phyloP scores from a whole-genome alignment of 345 rosid genomes.

The Corymbia maculata region DNA sequence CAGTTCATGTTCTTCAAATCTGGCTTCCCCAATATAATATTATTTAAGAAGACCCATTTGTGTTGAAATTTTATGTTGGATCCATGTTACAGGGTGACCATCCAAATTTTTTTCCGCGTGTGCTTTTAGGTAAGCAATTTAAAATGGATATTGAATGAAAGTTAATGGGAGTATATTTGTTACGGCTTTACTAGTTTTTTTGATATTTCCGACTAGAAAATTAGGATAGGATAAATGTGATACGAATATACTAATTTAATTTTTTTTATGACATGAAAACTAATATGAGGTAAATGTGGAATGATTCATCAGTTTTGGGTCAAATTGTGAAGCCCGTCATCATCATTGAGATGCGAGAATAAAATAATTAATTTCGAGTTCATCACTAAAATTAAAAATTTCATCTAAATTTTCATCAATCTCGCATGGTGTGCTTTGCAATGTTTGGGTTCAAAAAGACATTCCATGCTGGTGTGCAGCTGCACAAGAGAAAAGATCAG shows the following conservation, averaged over 20 bases:
- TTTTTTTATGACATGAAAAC: accelerated
- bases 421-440: background rate
- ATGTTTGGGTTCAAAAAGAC: background rate
- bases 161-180: accelerated
- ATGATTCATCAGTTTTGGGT: accelerated
- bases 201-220: too few relatives aligned
- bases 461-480: background rate
- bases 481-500: background rate
- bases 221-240: background rate
- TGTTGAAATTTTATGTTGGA: accelerated
- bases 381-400: background rate
- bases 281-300: background rate
- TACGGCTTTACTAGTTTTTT: too few relatives aligned
- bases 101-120: background rate
- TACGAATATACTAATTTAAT: background rate
- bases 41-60: background rate
- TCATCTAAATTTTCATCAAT: background rate
- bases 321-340: background rate
- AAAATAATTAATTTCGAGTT: background rate
- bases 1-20: background rate
- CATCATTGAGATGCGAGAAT: background rate
- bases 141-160: accelerated
- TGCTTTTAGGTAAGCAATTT: background rate
- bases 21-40: background rate
- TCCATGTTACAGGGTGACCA: accelerated